Percentiles rank a stretch among this genome's conserved stretches.
These are phyloP conservation scores for Colletotrichum theobromicola DNA, from an alignment of 2,329 filamentous ascomycete genomes.

Conservation along the genomic window DNA sequence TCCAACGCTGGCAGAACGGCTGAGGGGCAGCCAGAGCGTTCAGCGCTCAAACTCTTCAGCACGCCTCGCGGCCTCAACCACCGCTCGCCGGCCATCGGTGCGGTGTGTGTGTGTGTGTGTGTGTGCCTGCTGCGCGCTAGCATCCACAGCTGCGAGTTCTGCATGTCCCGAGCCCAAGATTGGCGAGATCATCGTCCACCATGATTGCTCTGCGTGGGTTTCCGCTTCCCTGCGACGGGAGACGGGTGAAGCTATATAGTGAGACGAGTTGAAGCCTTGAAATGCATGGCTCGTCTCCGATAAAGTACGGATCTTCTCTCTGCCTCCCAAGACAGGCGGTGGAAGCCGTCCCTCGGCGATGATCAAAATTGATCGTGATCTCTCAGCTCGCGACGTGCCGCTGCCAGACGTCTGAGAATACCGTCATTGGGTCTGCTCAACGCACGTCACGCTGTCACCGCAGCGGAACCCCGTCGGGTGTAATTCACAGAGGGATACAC, in stretches of 20 bases:
- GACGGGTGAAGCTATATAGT: background rate
- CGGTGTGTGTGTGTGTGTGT: background rate
- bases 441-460: background rate
- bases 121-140: background rate
- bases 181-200: constrained; percentile 15
- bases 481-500: background rate
- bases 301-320: constrained; percentile 12
- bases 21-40: background rate
- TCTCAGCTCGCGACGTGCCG: background rate
- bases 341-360: constrained; percentile 7
- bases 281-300: constrained; percentile 2
- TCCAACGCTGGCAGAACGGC: background rate
- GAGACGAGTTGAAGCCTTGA: background rate
- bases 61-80: background rate
- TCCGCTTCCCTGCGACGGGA: background rate
- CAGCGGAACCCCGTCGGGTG: background rate
- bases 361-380: background rate
- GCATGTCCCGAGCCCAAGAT: constrained; percentile 8
- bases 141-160: background rate
- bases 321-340: background rate
- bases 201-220: background rate
- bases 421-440: background rate
- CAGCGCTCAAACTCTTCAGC: background rate
- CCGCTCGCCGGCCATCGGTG: background rate
- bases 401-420: background rate